Conservation (phyloP, 441 rosid genomes). For the Kokia cookei region DNA sequence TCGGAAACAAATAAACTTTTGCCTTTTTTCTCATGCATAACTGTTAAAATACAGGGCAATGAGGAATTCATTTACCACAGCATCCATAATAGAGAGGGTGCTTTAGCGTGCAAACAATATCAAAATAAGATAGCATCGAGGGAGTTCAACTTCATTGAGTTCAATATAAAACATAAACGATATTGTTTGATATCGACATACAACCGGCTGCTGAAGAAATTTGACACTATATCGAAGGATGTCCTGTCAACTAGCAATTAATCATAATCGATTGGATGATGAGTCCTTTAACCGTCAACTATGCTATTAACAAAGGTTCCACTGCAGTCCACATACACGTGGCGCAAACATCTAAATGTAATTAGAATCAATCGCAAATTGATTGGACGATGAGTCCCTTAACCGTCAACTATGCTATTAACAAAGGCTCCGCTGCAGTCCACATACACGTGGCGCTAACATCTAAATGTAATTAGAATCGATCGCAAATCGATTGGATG, state of each 20-base stretch:
- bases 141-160: neutral
- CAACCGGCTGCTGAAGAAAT: neutral
- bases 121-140: neutral
- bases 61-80: neutral
- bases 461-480: conserved; percentile 1
- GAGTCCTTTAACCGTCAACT: neutral
- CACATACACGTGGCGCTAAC: neutral
- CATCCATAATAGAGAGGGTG: neutral
- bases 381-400: neutral
- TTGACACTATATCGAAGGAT: neutral
- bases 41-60: neutral
- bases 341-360: neutral
- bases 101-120: neutral
- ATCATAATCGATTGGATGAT: neutral
- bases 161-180: neutral
- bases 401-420: neutral
- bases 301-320: neutral
- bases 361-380: neutral
- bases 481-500: neutral
- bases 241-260: neutral
- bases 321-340: neutral
- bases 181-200: neutral
- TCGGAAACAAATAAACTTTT: neutral
- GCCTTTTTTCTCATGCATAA: neutral
- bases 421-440: neutral